Evolutionary conservation across 23 red algal genomes (phyloP), one percentile per base, ranked within the genome.

Genomic region (Gracilaria vermiculophylla): DNA sequence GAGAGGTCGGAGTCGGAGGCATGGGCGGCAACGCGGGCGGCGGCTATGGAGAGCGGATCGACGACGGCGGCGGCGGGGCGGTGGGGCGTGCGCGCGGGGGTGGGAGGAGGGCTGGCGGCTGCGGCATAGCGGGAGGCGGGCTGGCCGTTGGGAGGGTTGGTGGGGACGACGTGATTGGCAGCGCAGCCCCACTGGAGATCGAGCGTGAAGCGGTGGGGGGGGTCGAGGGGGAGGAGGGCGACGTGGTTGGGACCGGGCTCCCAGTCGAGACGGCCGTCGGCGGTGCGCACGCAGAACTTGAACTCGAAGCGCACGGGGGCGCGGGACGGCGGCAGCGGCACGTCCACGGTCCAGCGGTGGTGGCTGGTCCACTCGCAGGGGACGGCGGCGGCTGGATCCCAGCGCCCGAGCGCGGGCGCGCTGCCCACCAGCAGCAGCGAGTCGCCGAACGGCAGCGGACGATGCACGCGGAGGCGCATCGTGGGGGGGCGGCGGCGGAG

Each of bases 271-370:
- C 25, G 10, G 53, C 81, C 76, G 47, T 44, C 62, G 25, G 62
- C 65, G 78, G 53, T 48, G 39, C 55, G 54, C 44, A 85, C 58
- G 55, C 57, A 76, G 69, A 92, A 92, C 57, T 92, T 92, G 53
- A 83, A 92, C 69, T 92, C 89, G 64, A 92, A 92, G 40, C 77
- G 78, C n/a, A 79, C 51, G 20, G 70, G 78, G 41, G 80, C 60
- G 42, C 21, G 50, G 47, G 31, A 45, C 34, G 45, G 44, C 36
- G 78, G 61, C 13, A 27, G 41, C 40, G 69, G 89, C 15, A 61
- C 89, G 47, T 42, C 39, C 20, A 85, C 69, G 36, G 54, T 88
- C 83, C 83, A 88, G 11, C 76, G 20, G 45, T 88, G 32, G 27
- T 66, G 23, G 23, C 27, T 23, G 5, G 83, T 76, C 83, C 83